Evolutionary conservation across 768 basidiomycete genomes (phyloP).

Genomic region (Hericium alpestre): DNA sequence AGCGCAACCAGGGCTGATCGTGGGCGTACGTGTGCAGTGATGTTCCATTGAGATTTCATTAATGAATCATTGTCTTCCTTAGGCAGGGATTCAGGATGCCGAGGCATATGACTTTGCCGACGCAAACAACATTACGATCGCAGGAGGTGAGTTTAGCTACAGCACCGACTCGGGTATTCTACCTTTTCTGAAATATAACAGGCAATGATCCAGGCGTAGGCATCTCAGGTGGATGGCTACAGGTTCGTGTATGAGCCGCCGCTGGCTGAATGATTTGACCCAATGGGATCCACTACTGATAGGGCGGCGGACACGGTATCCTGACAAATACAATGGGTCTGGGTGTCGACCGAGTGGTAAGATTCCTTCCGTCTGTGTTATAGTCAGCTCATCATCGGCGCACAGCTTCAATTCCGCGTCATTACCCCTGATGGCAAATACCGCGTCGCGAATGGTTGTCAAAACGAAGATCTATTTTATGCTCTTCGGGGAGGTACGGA

Average conservation of each 20-base stretch:
- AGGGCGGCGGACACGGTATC: slow-evolving; percentile 23
- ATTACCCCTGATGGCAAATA: slow-evolving; percentile 42
- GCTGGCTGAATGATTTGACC: not conserved
- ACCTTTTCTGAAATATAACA: slow-evolving; percentile 14
- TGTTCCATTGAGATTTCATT: not conserved
- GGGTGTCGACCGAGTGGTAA: slow-evolving; percentile 22
- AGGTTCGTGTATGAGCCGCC: slow-evolving; percentile 12
- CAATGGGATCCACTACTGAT: not conserved
- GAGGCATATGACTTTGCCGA: slow-evolving; percentile 27
- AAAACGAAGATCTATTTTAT: slow-evolving; percentile 44
- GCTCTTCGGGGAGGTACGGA: slow-evolving; percentile 17
- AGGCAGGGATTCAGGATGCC: slow-evolving; percentile 24
- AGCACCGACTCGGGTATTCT: not conserved
- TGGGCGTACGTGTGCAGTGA: slow-evolving; percentile 15
- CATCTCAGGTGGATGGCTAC: slow-evolving; percentile 26
- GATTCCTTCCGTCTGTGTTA: not conserved
- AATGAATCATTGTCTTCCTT: not conserved
- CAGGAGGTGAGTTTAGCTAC: not conserved
- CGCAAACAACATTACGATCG: slow-evolving; percentile 23
- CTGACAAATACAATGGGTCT: slow-evolving; percentile 21
- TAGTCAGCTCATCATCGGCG: too few species aligned
- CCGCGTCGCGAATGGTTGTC: slow-evolving; percentile 34
- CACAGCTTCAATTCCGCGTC: slow-evolving; percentile 35
- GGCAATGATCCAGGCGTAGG: slow-evolving; percentile 27
- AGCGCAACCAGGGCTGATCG: slow-evolving; percentile 20